Base-by-base conservation (phyloP, 257 asterid species). In the Przewalskia tangutica region DNA sequence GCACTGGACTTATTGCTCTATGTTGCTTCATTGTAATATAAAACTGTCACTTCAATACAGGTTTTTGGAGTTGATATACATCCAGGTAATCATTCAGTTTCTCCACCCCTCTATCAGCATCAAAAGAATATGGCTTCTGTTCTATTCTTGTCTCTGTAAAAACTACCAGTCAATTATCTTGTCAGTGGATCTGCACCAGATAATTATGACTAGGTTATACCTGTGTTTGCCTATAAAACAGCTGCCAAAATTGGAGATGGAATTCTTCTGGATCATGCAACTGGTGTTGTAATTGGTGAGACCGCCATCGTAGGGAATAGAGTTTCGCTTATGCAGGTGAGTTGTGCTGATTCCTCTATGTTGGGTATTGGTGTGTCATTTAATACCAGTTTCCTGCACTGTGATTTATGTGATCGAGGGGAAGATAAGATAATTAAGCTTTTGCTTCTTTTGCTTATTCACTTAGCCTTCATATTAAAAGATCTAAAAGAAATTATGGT, bases 31-130 rank as follows among this genome's bases (percentile, higher is more conserved):
- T n/a, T n/a, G 9, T 81, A 54, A 64, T 16, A 23, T 80, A 4
- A 44, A 59, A 23, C 10, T 54, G 55, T 36, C 13, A 59, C 56
- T 65, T 77, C 20, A 59, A 16, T 84, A 70, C 88, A 88, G 91
- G 91, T 86, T 14, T 88, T 88, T 82, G 89, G 88, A 66, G 90
- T 88, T 81, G 90, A 88, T 62, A 88, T 88, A 80, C 90, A 88
- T 62, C 90, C 91, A 63, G 91, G 91, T 88, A 82, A 56, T 44
- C 59, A 44, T 62, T 62, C 40, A 71, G 59, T 71, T 71, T 46
- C 59, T 71, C 79, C 27, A 17, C 12, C 42, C 42, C 36, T 2
- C 3, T 7, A 71, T 20, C 40, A n/a, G 59, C 79, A 48, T 38
- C 38, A 71, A 71, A 11, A 7, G 79, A 20, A n/a, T 11, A 71